Percentiles rank a stretch among this genome's conserved stretches.
Conservation (phyloP, 2,329 filamentous ascomycete genomes). For the Paracamarosporium sp. region DNA sequence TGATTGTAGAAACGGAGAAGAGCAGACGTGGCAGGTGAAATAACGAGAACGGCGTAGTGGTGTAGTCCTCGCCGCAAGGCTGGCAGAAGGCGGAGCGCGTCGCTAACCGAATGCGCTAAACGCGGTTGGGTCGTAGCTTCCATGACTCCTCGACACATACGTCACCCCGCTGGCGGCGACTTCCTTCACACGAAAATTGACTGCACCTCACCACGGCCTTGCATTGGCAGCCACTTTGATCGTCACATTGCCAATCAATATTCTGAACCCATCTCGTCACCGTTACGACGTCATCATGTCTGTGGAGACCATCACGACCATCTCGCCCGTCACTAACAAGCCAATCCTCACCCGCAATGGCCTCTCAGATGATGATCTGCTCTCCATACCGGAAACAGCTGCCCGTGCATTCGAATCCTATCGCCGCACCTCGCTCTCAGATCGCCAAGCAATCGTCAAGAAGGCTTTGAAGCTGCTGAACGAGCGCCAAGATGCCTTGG, state of each 20-base stretch:
- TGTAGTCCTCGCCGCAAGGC: background rate
- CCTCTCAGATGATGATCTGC: constrained; percentile 72
- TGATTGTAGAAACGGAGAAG: too few relatives aligned
- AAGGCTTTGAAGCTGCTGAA: constrained; percentile 76
- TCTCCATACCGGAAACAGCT: constrained; percentile 73
- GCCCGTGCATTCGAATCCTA: constrained; percentile 78
- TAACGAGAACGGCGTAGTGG: too few relatives aligned
- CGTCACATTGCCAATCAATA: constrained; percentile 22
- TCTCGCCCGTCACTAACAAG: constrained; percentile 90
- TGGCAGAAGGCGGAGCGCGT: background rate
- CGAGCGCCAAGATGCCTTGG: constrained; percentile 78
- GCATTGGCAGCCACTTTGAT: constrained; percentile 20
- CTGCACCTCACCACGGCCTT: constrained; percentile 8
- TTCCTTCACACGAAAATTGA: constrained; percentile 20
- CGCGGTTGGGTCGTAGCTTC: constrained; percentile 1
- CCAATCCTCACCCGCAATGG: constrained; percentile 81
- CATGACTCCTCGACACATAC: constrained; percentile 4
- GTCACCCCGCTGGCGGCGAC: constrained; percentile 18
- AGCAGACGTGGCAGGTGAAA: too few relatives aligned
- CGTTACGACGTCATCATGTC: constrained; percentile 51
- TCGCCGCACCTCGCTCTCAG: constrained; percentile 74
- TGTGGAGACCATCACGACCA: constrained; percentile 71
- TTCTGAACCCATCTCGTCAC: constrained; percentile 16
- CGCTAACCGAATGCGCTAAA: background rate
- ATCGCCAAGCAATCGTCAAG: constrained; percentile 81